Percentiles rank a stretch among this genome's conserved stretches.
These are phyloP conservation scores for Teratosphaeria nubilosa DNA, from an alignment of 2,329 filamentous ascomycete species.

Conservation along the genomic window DNA sequence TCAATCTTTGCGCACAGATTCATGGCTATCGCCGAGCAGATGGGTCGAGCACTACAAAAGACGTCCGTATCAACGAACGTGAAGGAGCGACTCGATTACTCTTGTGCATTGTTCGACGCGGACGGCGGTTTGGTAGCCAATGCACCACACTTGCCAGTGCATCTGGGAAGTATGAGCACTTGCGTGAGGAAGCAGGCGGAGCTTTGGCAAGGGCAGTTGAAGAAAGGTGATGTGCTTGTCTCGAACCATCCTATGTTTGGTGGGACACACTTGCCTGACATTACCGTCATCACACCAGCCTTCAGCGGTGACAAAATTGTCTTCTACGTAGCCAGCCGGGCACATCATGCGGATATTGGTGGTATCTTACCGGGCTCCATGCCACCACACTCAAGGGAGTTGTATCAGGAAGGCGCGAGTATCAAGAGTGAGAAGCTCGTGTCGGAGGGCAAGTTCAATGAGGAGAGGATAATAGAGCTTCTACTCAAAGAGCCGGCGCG, in stretches of 20 bases:
- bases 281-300: slow-evolving; percentile 70
- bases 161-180: slow-evolving; percentile 77
- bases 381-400: slow-evolving; percentile 61
- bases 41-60: slow-evolving; percentile 70
- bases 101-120: slow-evolving; percentile 69
- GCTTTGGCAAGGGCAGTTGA: slow-evolving; percentile 69
- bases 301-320: slow-evolving; percentile 67
- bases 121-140: slow-evolving; percentile 69
- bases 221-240: slow-evolving; percentile 70
- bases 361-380: slow-evolving; percentile 74
- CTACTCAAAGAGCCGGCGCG: slow-evolving; percentile 64
- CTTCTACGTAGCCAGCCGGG: slow-evolving; percentile 72
- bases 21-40: slow-evolving; percentile 79
- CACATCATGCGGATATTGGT: slow-evolving; percentile 77
- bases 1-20: slow-evolving; percentile 74
- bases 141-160: slow-evolving; percentile 68
- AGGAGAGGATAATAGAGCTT: slow-evolving; percentile 58
- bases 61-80: slow-evolving; percentile 72
- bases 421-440: slow-evolving; percentile 58
- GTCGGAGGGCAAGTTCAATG: slow-evolving; percentile 66
- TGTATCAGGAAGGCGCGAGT: slow-evolving; percentile 47
- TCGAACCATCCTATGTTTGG: slow-evolving; percentile 79
- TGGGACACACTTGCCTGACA: slow-evolving; percentile 74
- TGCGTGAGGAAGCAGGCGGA: slow-evolving; percentile 69
- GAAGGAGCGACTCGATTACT: slow-evolving; percentile 74